A percentile compares a stretch with the other conserved stretches of the same genome.
Evolutionary conservation across 2,329 filamentous ascomycete species (phyloP).

Genomic region (Neoarthrinium moseri): DNA sequence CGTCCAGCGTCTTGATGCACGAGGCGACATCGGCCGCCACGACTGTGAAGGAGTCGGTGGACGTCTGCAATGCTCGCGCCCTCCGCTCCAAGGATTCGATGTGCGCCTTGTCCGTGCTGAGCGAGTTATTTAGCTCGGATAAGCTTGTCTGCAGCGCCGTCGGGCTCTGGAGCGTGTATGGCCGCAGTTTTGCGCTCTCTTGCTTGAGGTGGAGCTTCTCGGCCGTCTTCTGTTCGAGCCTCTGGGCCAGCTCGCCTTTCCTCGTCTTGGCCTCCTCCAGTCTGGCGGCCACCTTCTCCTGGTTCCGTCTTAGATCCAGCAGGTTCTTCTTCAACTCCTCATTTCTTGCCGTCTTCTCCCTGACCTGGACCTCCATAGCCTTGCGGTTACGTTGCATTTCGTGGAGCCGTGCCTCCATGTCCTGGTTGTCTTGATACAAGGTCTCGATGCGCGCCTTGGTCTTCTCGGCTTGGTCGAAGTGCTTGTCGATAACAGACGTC

Average conservation of each 20-base stretch:
- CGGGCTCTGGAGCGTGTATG: slow-evolving; percentile 89
- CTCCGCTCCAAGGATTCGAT: slow-evolving; percentile 87
- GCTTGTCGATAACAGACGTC: slow-evolving; percentile 83
- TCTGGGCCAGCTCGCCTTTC: slow-evolving; percentile 71
- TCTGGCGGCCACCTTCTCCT: slow-evolving; percentile 79
- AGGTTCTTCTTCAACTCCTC: slow-evolving; percentile 82
- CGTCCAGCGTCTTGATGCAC: slow-evolving; percentile 85
- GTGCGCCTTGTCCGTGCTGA: slow-evolving; percentile 75
- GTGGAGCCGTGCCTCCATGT: slow-evolving; percentile 75
- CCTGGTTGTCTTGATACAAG: slow-evolving; percentile 81
- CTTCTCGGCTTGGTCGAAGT: slow-evolving; percentile 86
- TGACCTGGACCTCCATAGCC: slow-evolving; percentile 77
- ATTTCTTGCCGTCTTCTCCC: slow-evolving; percentile 82
- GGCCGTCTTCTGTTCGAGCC: slow-evolving; percentile 71
- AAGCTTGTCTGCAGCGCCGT: slow-evolving; percentile 78
- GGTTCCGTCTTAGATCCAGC: slow-evolving; percentile 75
- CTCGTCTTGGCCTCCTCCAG: slow-evolving; percentile 81
- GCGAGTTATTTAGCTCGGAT: slow-evolving; percentile 75
- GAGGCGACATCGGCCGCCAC: slow-evolving; percentile 82
- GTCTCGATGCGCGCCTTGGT: slow-evolving; percentile 87
- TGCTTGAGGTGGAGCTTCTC: slow-evolving; percentile 70
- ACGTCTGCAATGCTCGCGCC: slow-evolving; percentile 87
- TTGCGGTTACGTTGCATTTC: slow-evolving; percentile 79
- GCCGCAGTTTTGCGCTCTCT: slow-evolving; percentile 84
- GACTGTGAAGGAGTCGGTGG: slow-evolving; percentile 82